phyloP scores from a whole-genome alignment of 108 stramenopile genomes.

The Nannochloropsis salina region DNA sequence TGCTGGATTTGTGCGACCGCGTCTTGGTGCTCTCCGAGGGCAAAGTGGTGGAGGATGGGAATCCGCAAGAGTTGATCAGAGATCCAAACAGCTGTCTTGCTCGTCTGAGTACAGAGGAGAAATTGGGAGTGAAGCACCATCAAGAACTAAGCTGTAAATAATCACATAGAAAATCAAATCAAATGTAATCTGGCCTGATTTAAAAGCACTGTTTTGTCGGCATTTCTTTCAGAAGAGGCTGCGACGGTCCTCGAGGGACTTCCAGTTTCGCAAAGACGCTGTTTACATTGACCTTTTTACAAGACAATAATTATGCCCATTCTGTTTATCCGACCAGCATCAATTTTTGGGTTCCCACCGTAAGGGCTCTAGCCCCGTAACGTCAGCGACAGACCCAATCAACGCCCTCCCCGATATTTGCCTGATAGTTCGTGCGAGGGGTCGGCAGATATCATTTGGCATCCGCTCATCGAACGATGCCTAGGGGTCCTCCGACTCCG shows the following conservation, averaged over 20 bases:
- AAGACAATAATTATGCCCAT: too few species aligned
- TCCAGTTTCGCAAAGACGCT: too few species aligned
- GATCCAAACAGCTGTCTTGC: neutral
- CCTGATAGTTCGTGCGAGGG: neutral
- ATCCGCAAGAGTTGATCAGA: neutral
- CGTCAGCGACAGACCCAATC: neutral
- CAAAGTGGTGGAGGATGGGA: slow-evolving; percentile 29
- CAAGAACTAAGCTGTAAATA: neutral
- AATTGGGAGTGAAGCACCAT: neutral
- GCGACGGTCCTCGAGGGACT: too few species aligned
- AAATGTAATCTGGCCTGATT: too few species aligned
- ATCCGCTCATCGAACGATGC: neutral
- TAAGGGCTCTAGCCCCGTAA: neutral
- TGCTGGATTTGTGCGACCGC: neutral
- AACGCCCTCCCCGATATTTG: neutral
- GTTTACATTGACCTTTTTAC: too few species aligned
- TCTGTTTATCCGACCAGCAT: neutral
- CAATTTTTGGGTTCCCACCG: neutral
- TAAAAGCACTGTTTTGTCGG: too few species aligned
- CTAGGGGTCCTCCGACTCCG: neutral
- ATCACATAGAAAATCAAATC: too few species aligned
- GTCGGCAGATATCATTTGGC: neutral
- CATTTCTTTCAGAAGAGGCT: too few species aligned
- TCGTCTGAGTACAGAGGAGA: neutral
- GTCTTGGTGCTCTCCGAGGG: neutral